Evolutionary conservation across 164 flowering plant species (phyloP).

Genomic region (Macadamia integrifolia): DNA sequence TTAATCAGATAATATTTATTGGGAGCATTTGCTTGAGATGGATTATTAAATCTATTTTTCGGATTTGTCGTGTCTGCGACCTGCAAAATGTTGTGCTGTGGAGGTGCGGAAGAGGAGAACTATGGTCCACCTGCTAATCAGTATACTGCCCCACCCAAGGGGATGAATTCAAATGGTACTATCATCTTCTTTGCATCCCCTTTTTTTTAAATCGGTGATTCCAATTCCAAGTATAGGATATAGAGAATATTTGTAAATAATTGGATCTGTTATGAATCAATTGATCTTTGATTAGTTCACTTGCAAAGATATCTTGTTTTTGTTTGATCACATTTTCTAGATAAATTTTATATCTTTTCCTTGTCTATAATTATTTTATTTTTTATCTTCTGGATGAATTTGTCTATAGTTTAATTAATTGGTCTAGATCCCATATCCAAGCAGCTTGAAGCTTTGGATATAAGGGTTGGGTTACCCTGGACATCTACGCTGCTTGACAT

Average conservation of each 20-base stretch:
- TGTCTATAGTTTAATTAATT: too few species aligned
- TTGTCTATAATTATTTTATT: too few species aligned
- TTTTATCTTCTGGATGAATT: too few species aligned
- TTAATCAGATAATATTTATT: not conserved
- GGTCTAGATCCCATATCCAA: too few species aligned
- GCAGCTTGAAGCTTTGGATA: too few species aligned
- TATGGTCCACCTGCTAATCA: constrained; percentile 43
- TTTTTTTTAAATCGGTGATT: not conserved
- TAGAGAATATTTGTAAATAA: not conserved
- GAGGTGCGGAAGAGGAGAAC: constrained; percentile 55
- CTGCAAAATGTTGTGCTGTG: constrained; percentile 57
- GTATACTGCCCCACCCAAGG: constrained; percentile 50
- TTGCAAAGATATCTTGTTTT: not conserved
- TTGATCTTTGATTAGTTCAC: not conserved
- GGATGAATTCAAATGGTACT: constrained; percentile 27
- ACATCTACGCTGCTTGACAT: too few species aligned
- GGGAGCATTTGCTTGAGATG: constrained; percentile 8
- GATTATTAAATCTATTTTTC: not conserved
- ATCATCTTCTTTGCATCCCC: not conserved
- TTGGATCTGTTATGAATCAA: not conserved
- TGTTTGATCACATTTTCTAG: too few species aligned
- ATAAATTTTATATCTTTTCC: too few species aligned
- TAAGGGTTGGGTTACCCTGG: too few species aligned
- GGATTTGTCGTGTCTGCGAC: not conserved
- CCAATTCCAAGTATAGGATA: too few species aligned